These are phyloP conservation scores for Glycine soja DNA, from an alignment of 306 rosid species.

Conservation along the genomic window DNA sequence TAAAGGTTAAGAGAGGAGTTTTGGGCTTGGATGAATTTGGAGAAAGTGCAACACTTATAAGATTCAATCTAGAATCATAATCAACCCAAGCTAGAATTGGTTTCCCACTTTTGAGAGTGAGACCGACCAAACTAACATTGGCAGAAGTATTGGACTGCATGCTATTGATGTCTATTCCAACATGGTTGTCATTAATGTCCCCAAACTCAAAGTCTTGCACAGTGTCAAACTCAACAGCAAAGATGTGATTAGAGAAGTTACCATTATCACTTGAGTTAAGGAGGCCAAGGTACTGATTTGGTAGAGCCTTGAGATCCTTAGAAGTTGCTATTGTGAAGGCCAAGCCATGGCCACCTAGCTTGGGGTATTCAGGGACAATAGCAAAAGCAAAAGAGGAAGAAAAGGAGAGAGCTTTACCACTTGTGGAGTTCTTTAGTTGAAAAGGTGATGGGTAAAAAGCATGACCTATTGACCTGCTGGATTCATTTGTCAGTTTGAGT, in stretches of 20 bases:
- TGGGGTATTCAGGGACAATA: conserved; percentile 79
- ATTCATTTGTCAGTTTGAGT: conserved; percentile 69
- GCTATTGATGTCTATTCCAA: conserved; percentile 76
- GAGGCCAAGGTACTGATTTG: conserved; percentile 85
- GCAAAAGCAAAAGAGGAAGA: conserved; percentile 72
- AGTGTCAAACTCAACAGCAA: conserved; percentile 86
- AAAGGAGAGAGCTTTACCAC: conserved; percentile 70
- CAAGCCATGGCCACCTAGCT: conserved; percentile 88
- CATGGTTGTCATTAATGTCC: conserved; percentile 86
- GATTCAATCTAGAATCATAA: conserved; percentile 59
- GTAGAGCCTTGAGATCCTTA: conserved; percentile 63
- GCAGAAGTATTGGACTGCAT: conserved; percentile 63
- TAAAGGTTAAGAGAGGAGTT: conserved; percentile 58
- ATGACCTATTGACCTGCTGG: conserved; percentile 65
- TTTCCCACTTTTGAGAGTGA: conserved; percentile 67
- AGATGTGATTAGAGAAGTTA: conserved; percentile 67
- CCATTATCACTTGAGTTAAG: conserved; percentile 65
- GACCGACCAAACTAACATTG: conserved; percentile 53
- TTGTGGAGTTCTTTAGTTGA: conserved; percentile 63
- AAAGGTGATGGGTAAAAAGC: conserved; percentile 64
- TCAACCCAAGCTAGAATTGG: conserved; percentile 78
- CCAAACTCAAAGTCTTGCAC: conserved; percentile 86
- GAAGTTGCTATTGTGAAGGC: conserved; percentile 70
- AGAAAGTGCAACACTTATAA: conserved; percentile 65
- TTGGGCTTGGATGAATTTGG: conserved; percentile 65